phyloP scores from a whole-genome alignment of 495 filamentous ascomycete genomes.

The Aspergillus funiculosus region DNA sequence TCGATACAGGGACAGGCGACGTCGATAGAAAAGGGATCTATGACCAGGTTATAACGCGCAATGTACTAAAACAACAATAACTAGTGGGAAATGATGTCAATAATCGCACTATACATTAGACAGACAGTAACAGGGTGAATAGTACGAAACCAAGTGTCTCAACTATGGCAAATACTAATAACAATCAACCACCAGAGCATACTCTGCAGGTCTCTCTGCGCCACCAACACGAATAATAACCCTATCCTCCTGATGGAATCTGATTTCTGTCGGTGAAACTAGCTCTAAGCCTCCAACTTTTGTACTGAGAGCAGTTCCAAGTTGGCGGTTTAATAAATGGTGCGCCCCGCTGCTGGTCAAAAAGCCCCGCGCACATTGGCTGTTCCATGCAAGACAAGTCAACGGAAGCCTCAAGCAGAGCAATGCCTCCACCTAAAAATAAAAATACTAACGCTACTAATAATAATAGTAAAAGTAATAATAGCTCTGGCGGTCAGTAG shows the following conservation, averaged over 20 bases:
- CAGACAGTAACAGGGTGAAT: no score
- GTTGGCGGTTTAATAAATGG: constrained; percentile 1
- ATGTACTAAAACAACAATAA: no score
- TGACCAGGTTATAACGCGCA: no score
- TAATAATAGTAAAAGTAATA: not conserved
- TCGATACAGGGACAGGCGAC: constrained; percentile 29
- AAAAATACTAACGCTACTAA: not conserved
- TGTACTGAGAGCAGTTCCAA: constrained; percentile 18
- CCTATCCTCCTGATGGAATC: not conserved
- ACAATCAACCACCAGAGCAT: no score
- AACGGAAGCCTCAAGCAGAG: not conserved
- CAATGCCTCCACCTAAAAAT: constrained; percentile 11
- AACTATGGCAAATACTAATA: no score
- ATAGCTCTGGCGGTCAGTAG: constrained; percentile 3
- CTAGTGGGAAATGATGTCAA: no score
- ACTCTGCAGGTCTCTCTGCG: not conserved
- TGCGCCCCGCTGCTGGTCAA: constrained; percentile 10
- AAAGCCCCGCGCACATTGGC: constrained; percentile 14
- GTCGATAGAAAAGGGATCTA: constrained; percentile 13
- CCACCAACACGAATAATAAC: no score
- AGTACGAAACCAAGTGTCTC: no score
- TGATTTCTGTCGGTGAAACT: constrained; percentile 8
- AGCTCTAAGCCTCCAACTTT: not conserved
- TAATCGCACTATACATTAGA: no score
- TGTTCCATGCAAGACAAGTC: constrained; percentile 5